Percentiles rank a stretch among this genome's conserved stretches.
phyloP scores from a whole-genome alignment of 441 rosid species.

The Euphorbia schlechtendalii region DNA sequence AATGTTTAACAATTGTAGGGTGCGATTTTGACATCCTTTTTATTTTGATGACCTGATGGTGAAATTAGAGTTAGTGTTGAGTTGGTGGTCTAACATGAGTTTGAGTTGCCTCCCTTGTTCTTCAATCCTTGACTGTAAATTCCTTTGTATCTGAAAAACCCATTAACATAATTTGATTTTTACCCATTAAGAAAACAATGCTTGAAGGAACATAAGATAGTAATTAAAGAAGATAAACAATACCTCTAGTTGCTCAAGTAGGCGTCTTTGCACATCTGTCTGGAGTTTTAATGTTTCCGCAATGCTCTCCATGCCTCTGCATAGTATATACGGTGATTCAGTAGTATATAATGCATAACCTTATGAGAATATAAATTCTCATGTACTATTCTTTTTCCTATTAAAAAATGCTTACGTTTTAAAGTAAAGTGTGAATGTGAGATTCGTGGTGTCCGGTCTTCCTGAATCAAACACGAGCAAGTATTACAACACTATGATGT shows the following conservation, averaged over 20 bases:
- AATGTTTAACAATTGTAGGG: too few relatives aligned
- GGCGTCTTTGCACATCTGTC: constrained; percentile 25
- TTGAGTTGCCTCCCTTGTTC: constrained; percentile 35
- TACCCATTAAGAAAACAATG: too few relatives aligned
- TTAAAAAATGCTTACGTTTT: constrained; percentile 17
- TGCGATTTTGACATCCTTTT: too few relatives aligned
- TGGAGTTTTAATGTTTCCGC: constrained; percentile 28
- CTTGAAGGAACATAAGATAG: too few relatives aligned
- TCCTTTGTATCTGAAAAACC: constrained; percentile 32
- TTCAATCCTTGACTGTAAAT: constrained; percentile 27
- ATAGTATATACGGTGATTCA: background rate
- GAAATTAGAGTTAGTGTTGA: background rate
- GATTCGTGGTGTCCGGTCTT: background rate
- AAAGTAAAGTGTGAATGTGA: constrained; percentile 6
- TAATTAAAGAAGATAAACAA: background rate
- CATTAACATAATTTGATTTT: too few relatives aligned
- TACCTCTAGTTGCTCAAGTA: constrained; percentile 34
- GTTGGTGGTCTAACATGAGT: constrained; percentile 23
- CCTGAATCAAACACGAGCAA: constrained; percentile 9
- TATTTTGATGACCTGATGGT: background rate
- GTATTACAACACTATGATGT: too few relatives aligned
- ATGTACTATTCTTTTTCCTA: too few relatives aligned
- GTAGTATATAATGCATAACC: too few relatives aligned
- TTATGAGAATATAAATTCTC: background rate
- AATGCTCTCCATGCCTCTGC: constrained; percentile 24